Percentiles rank a stretch among this genome's conserved stretches.
Conservation (phyloP, 176 grass and related monocot species). For the Carex cristatella region DNA sequence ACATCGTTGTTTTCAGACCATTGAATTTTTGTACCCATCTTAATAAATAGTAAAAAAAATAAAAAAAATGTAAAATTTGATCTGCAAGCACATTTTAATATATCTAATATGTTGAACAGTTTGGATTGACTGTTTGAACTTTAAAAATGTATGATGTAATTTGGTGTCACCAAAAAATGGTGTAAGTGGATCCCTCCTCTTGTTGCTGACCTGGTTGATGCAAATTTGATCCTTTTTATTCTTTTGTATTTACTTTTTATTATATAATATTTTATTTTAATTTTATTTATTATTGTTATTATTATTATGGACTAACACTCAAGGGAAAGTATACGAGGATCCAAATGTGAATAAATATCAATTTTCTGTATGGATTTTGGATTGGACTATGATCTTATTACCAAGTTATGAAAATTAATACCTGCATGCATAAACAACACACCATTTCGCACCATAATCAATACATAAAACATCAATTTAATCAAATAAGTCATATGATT, state of each 20-base stretch:
- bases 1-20: no score
- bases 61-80: no score
- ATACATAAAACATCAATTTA: not conserved
- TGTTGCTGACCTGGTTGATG: not conserved
- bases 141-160: no score
- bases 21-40: no score
- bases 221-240: not conserved
- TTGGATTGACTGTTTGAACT: no score
- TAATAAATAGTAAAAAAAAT: no score
- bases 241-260: not conserved
- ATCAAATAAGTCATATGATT: not conserved
- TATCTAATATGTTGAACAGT: no score
- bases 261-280: not conserved
- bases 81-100: no score
- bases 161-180: no score
- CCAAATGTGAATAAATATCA: not conserved
- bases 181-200: not conserved
- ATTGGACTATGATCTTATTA: not conserved
- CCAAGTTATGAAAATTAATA: not conserved
- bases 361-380: not conserved
- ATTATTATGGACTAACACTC: not conserved
- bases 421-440: not conserved
- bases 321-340: not conserved
- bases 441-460: not conserved
- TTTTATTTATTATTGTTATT: no score